Evolutionary conservation across 2,329 filamentous ascomycete genomes (phyloP).

Genomic region (Verticillium isaacii): DNA sequence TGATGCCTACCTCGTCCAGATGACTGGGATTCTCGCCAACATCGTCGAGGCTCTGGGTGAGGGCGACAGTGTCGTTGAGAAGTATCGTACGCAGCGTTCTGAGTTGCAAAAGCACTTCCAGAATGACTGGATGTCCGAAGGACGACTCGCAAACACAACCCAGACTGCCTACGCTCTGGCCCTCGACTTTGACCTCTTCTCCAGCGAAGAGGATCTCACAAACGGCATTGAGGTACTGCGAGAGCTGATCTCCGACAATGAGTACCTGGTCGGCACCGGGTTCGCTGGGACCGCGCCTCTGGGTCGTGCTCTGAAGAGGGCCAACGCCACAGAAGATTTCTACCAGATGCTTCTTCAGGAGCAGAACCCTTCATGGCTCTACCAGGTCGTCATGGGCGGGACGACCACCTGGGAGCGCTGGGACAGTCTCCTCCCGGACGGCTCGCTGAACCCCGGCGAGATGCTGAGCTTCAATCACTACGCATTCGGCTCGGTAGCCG

Average conservation of each 20-base stretch:
- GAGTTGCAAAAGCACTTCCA: constrained; percentile 22
- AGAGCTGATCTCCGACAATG: constrained; percentile 24
- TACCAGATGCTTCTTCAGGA: constrained; percentile 45
- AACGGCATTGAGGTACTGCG: constrained; percentile 22
- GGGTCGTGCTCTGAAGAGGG: constrained; percentile 22
- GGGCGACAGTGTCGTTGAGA: constrained; percentile 14
- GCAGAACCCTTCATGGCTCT: constrained; percentile 41
- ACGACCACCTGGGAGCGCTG: constrained; percentile 49
- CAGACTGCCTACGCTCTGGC: constrained; percentile 34
- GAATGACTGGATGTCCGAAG: constrained; percentile 23
- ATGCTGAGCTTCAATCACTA: constrained; percentile 51
- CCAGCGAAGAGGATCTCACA: constrained; percentile 9
- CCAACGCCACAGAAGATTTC: constrained; percentile 24
- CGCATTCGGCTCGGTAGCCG: constrained; percentile 40
- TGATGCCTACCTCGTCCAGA: constrained; percentile 40
- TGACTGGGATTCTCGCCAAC: constrained; percentile 30
- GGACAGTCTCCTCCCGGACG: constrained; percentile 40
- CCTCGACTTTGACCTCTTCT: constrained; percentile 30
- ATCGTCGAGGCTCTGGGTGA: constrained; percentile 27
- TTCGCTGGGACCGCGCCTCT: constrained; percentile 39
- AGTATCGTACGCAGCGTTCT: constrained; percentile 15
- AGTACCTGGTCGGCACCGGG: constrained; percentile 33
- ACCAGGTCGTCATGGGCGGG: constrained; percentile 38
- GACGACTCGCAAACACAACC: constrained; percentile 27
- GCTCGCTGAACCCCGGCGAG: constrained; percentile 35